Base-by-base conservation (phyloP, 495 filamentous ascomycete genomes). In the Ramalina peruviana region DNA sequence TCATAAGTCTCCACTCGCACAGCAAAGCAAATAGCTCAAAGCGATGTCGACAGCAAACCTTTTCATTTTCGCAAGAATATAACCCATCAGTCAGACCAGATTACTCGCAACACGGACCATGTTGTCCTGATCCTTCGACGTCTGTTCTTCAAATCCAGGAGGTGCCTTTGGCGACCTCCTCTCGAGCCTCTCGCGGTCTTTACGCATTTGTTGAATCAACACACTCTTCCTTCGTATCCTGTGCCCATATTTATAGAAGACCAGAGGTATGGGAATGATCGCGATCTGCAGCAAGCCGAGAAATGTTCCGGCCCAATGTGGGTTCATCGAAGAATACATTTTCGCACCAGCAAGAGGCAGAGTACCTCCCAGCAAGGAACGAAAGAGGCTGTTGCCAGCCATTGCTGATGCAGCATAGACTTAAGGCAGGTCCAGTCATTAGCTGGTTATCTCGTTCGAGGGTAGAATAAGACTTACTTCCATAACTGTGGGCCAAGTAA, bases 221-320 rank as follows among this genome's bases (percentile, higher is more conserved):
- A 67, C 66, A 49, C 81, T 86, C 58, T 67, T 78, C 47, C 62
- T 68, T 16, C 87, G 70, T 43, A 94, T 87, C 55, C 64, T 71
- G 19, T 77, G 70, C 0, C 86, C 86, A 56, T 83, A 88, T 36
- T 70, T 73, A 52, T 86, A 93, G 58, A 93, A 92, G 10, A 82
- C 65, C 46, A 88, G 73, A 0, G 86, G 86, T 54, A 93, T 89
- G 0, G 86, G 86, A 16, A 89, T 78, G 54, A 86, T 68, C 5
- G 68, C 60, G 10, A 81, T 72, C 59, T 89, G 83, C 10, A 89
- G 55, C 43, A 86, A 45, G 0, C 81, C 86, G 40, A 93, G 64
- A 13, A 88, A 58, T 0, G 83, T 89, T 1, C 82, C 85, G 0
- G 86, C 80, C 86, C 86, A 88, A 58, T 83, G 81, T 19, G 87